Evolutionary conservation across 768 basidiomycete genomes (phyloP).

Genomic region (Sarcodon sp.): DNA sequence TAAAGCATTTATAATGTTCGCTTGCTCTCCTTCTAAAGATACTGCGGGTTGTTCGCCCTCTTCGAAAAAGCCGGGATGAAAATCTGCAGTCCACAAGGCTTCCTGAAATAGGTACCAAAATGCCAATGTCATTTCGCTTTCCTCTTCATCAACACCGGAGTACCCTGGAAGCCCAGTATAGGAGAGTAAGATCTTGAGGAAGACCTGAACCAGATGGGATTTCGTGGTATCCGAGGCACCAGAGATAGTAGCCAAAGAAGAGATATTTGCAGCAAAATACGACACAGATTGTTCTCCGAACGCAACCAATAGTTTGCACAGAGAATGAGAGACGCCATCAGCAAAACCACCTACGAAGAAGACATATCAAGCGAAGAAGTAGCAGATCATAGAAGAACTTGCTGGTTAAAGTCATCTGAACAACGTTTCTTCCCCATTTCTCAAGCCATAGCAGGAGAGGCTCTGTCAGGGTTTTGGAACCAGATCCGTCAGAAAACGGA

Average conservation of each 20-base stretch:
- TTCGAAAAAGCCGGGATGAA: slow-evolving; percentile 23
- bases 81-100: slow-evolving; percentile 62
- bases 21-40: slow-evolving; percentile 22
- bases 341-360: slow-evolving; percentile 25
- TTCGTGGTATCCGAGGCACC: slow-evolving; percentile 11
- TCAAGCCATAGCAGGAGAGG: slow-evolving; percentile 78
- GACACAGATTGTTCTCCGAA: slow-evolving; percentile 78
- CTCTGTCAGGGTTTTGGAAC: slow-evolving; percentile 63
- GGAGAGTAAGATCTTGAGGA: slow-evolving; percentile 56
- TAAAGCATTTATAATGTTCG: slow-evolving; percentile 53
- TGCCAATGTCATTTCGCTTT: slow-evolving; percentile 75
- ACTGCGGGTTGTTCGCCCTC: slow-evolving; percentile 7
- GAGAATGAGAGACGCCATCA: slow-evolving; percentile 48
- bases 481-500: slow-evolving; percentile 55
- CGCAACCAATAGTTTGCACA: slow-evolving; percentile 72
- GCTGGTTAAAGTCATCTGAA: slow-evolving; percentile 23
- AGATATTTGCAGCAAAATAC: slow-evolving; percentile 62
- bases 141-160: slow-evolving; percentile 76
- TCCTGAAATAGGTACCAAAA: slow-evolving; percentile 94
- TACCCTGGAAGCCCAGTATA: slow-evolving; percentile 66
- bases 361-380: slow-evolving; percentile 2
- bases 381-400: slow-evolving; percentile 8
- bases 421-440: slow-evolving; percentile 35
- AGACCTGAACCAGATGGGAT: slow-evolving; percentile 37
- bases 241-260: slow-evolving; percentile 26